Conservation (phyloP, 2,329 filamentous ascomycete genomes). For the Plectosphaerella plurivora region DNA sequence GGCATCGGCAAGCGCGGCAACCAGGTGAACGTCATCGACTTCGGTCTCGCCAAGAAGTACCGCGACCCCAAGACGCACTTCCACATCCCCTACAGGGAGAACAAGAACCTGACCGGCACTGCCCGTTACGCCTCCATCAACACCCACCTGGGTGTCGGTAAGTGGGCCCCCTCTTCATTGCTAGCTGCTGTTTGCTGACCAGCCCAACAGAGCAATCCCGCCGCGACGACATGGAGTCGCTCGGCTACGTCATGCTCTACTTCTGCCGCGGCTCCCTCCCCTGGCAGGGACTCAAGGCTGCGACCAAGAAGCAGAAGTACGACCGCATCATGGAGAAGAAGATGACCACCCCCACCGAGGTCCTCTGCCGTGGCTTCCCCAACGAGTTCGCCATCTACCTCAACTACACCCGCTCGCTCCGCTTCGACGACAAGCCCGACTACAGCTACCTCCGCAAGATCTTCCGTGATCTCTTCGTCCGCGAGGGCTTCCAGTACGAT, state of each 20-base stretch:
- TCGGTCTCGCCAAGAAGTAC: slow-evolving; percentile 99
- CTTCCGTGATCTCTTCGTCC: slow-evolving; percentile 98
- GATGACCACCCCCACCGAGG: slow-evolving; percentile 99
- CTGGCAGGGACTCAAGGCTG: slow-evolving; percentile 98
- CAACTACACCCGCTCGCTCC: slow-evolving; percentile 97
- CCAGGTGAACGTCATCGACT: slow-evolving; percentile 99
- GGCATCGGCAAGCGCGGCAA: slow-evolving; percentile 98
- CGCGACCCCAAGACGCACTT: slow-evolving; percentile 99
- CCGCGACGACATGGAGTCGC: slow-evolving; percentile 98
- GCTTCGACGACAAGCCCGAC: slow-evolving; percentile 99
- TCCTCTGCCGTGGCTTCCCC: slow-evolving; percentile 97
- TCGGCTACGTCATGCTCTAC: slow-evolving; percentile 99
- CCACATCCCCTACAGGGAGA: slow-evolving; percentile 99
- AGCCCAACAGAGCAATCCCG: slow-evolving; percentile 79
- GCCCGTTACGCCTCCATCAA: slow-evolving; percentile 99
- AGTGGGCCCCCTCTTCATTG: slow-evolving; percentile 22
- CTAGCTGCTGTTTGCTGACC: slow-evolving; percentile 18
- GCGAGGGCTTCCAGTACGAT: slow-evolving; percentile 99
- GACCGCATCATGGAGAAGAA: slow-evolving; percentile 99
- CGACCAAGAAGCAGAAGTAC: slow-evolving; percentile 99
- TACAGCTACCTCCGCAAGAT: slow-evolving; percentile 99
- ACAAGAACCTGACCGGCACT: slow-evolving; percentile 99
- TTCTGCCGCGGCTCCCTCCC: slow-evolving; percentile 98
- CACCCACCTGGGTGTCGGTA: slow-evolving; percentile 92
- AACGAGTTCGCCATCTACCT: slow-evolving; percentile 99